phyloP scores from a whole-genome alignment of 495 filamentous ascomycete species.

The Darksidea phi region DNA sequence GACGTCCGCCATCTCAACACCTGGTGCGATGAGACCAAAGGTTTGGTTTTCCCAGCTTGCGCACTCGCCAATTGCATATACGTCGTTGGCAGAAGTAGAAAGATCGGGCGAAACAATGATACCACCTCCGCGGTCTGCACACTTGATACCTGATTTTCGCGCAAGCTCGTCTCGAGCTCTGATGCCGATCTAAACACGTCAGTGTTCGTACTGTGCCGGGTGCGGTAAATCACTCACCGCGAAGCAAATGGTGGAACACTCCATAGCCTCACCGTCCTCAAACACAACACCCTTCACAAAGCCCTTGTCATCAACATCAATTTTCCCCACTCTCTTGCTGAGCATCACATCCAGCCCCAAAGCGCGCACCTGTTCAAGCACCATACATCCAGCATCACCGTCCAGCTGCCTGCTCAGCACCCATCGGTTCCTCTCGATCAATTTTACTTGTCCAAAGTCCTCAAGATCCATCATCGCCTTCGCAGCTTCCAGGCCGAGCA shows the following conservation, averaged over 20 bases:
- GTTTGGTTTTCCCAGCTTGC: constrained; percentile 93
- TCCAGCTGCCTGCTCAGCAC: constrained; percentile 86
- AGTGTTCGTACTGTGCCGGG: constrained; percentile 9
- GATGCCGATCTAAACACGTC: constrained; percentile 64
- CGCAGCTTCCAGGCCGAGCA: constrained; percentile 89
- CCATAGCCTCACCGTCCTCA: constrained; percentile 79
- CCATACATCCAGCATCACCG: constrained; percentile 76
- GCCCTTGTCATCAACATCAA: constrained; percentile 66
- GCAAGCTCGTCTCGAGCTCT: constrained; percentile 81
- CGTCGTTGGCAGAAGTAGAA: constrained; percentile 66
- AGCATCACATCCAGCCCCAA: constrained; percentile 84
- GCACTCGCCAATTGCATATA: constrained; percentile 94
- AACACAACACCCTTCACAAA: constrained; percentile 74
- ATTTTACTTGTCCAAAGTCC: constrained; percentile 71
- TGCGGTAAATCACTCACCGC: constrained; percentile 53
- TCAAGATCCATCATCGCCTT: constrained; percentile 92
- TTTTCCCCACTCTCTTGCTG: constrained; percentile 71
- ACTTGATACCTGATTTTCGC: constrained; percentile 66
- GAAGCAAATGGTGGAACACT: constrained; percentile 85
- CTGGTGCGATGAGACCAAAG: constrained; percentile 90
- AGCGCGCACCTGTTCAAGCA: constrained; percentile 76
- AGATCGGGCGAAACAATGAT: constrained; percentile 75
- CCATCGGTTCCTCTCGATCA: constrained; percentile 90
- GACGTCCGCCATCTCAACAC: constrained; percentile 95
- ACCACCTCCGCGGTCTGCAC: constrained; percentile 70